Evolutionary conservation across 2,329 filamentous ascomycete species (phyloP).

Genomic region (Fusarium lyarnte): DNA sequence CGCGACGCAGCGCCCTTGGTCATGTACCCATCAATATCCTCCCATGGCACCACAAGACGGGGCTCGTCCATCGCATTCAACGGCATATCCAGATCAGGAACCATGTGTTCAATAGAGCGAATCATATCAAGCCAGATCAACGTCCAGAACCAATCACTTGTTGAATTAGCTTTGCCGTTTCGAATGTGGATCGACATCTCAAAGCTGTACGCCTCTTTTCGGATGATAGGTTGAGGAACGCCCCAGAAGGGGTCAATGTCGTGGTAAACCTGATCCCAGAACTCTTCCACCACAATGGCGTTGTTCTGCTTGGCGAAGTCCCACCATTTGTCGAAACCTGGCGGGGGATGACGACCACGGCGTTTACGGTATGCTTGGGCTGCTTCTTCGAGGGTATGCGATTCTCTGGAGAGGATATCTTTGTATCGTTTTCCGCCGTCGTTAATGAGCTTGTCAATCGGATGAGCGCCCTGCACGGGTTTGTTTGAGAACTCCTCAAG

Average conservation of each 20-base stretch:
- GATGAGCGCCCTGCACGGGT: constrained; percentile 48
- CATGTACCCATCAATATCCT: constrained; percentile 66
- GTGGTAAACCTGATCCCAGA: constrained; percentile 71
- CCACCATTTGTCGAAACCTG: constrained; percentile 70
- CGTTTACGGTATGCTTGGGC: constrained; percentile 66
- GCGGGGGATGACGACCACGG: constrained; percentile 70
- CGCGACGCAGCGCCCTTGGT: constrained; percentile 60
- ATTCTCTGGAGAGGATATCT: constrained; percentile 54
- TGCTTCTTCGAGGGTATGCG: constrained; percentile 61
- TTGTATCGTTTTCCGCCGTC: constrained; percentile 55
- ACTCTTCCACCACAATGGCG: constrained; percentile 68
- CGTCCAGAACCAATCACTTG: constrained; percentile 67
- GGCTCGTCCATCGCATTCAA: constrained; percentile 76
- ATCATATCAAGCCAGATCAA: constrained; percentile 65
- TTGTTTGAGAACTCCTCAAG: neutral
- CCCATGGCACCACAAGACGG: constrained; percentile 69
- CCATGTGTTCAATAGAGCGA: constrained; percentile 60
- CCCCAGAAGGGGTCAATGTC: constrained; percentile 69
- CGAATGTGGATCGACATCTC: constrained; percentile 71
- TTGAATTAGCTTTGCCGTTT: constrained; percentile 60
- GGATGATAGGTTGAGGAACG: constrained; percentile 57
- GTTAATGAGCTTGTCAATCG: constrained; percentile 63
- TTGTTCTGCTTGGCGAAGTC: constrained; percentile 62
- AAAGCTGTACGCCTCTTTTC: constrained; percentile 62
- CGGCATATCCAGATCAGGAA: constrained; percentile 75